Evolutionary conservation across 1,139 yeast species (phyloP).

Genomic region (Debaryomyces udenii): DNA sequence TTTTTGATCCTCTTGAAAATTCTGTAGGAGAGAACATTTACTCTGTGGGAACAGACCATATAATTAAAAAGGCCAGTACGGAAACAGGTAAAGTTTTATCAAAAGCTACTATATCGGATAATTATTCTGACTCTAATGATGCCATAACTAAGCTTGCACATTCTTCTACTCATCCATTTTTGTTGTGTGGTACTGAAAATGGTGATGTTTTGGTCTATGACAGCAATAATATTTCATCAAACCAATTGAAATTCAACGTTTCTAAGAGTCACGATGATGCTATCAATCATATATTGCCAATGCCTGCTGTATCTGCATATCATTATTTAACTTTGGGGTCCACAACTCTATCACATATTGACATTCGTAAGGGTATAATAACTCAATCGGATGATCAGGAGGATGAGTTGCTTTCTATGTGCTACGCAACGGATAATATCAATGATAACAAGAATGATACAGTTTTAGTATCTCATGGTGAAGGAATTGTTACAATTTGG

Average conservation of each 20-base stretch:
- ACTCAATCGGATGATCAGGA: slow-evolving; percentile 85
- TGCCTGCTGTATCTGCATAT: slow-evolving; percentile 73
- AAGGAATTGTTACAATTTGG: slow-evolving; percentile 94
- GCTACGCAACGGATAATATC: slow-evolving; percentile 56
- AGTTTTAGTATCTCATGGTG: slow-evolving; percentile 80
- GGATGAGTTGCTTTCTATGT: slow-evolving; percentile 81
- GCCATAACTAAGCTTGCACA: slow-evolving; percentile 64
- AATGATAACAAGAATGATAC: slow-evolving; percentile 60
- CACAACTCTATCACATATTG: slow-evolving; percentile 79
- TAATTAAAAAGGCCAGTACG: slow-evolving; percentile 73
- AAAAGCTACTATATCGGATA: slow-evolving; percentile 42
- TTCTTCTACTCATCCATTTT: slow-evolving; percentile 63
- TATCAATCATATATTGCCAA: slow-evolving; percentile 69
- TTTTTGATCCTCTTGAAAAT: slow-evolving; percentile 57
- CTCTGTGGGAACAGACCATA: slow-evolving; percentile 79
- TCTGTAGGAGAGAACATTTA: slow-evolving; percentile 57
- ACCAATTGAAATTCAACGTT: slow-evolving; percentile 44
- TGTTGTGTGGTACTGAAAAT: slow-evolving; percentile 78
- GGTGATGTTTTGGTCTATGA: slow-evolving; percentile 70
- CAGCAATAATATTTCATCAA: slow-evolving; percentile 47
- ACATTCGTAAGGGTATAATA: slow-evolving; percentile 68
- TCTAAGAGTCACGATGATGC: slow-evolving; percentile 70
- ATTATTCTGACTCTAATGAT: slow-evolving; percentile 32
- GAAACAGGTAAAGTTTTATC: slow-evolving; percentile 75
- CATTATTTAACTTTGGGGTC: slow-evolving; percentile 83